phyloP scores from a whole-genome alignment of 164 flowering plant species.

The Liquidambar formosana region DNA sequence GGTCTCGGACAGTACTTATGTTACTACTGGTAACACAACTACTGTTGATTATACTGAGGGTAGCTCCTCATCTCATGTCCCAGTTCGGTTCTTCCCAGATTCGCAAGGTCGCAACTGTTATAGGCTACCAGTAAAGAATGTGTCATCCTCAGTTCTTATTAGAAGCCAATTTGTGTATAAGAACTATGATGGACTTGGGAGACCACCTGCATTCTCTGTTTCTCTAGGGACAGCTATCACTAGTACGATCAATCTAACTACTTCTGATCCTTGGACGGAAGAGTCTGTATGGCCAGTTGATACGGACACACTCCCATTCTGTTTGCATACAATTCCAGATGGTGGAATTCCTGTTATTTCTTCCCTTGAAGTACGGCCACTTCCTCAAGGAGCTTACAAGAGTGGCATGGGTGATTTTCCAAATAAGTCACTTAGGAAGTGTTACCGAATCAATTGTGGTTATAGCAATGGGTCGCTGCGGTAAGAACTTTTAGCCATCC shows the following conservation, averaged over 20 bases:
- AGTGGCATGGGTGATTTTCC: conserved; percentile 41
- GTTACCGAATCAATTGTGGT: conserved; percentile 72
- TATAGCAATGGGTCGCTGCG: conserved; percentile 48
- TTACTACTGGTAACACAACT: conserved; percentile 48
- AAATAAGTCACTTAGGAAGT: conserved; percentile 49
- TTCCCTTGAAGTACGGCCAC: conserved; percentile 71
- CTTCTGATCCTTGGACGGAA: conserved; percentile 72
- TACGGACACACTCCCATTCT: conserved; percentile 54
- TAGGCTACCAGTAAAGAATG: conserved; percentile 51
- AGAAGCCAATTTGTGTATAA: conserved; percentile 71
- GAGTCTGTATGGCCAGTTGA: conserved; percentile 70
- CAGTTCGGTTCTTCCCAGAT: conserved; percentile 68
- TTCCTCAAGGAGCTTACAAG: conserved; percentile 63
- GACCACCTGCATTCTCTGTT: conserved; percentile 70
- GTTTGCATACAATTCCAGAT: conserved; percentile 53
- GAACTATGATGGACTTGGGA: conserved; percentile 65
- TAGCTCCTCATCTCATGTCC: conserved; percentile 34
- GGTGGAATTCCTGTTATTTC: conserved; percentile 79
- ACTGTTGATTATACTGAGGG: conserved; percentile 37
- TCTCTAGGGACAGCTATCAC: conserved; percentile 71
- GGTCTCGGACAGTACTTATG: conserved; percentile 53
- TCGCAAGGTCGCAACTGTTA: conserved; percentile 54
- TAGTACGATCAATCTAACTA: conserved; percentile 47
- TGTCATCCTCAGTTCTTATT: conserved; percentile 55
- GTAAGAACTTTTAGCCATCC: conserved; percentile 29